Base-by-base conservation (phyloP, 331 rosid species). In the Malus hybrid region DNA sequence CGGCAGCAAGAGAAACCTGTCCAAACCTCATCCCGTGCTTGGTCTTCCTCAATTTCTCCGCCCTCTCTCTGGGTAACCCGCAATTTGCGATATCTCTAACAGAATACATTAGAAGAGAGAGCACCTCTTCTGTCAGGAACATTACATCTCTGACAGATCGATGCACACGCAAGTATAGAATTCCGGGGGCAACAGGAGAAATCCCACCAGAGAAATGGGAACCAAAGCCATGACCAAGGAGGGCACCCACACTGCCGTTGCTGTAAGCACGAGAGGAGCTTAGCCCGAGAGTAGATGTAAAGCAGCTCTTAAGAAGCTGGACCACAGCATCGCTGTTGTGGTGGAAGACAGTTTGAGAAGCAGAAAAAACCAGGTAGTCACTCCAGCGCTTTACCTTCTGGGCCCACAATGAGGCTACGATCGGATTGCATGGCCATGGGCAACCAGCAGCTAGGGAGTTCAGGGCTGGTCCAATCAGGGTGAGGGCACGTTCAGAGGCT, bases 361-460 rank as follows among this genome's bases (percentile, higher is more conserved):
- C 93, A 71, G 90, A 75, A 85, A 92, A 95, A 36, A 86, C 82
- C 60, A 95, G 85, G 84, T 72, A 95, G 86, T 95, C 96, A 80
- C 91, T 88, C 99, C 97, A 95, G 46, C 97, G 97, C 90, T 90
- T 95, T 69, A 89, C 97, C 86, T 95, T 95, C 87, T 90, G 97
- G 75, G 91, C 88, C 99, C 99, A 95, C 80, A 95, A 75, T 65
- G 97, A 87, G 70, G 96, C 90, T 28, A 88, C 73, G 71, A 92
- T 88, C 22, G 97, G 96, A 82, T 81, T 95, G 90, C 97, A 90
- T 9, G 99, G 99, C 99, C 99, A 95, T 32, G 97, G 97, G 83
- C 99, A 95, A 80, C 92, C 80, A 61, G 95, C 81, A 71, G 90
- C 86, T 70, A 95, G 88, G 48, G 86, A 59, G 73, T 55, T 82